These are phyloP conservation scores for Perkinsus olseni DNA, from an alignment of 169 alveolate species.

Conservation along the genomic window DNA sequence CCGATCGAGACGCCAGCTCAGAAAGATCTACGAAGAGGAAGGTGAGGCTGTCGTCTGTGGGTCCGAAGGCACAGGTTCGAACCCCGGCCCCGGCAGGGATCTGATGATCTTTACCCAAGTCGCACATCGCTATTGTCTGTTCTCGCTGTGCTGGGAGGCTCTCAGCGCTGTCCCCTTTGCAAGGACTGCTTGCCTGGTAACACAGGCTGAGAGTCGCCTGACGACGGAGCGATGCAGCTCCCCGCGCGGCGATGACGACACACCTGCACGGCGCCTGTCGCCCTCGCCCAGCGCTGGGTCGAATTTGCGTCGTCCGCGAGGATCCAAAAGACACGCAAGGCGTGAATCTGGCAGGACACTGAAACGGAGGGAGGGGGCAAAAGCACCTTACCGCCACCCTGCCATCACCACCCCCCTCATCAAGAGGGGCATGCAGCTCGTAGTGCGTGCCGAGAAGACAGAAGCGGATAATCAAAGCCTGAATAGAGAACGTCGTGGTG, in stretches of 20 bases:
- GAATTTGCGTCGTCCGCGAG: neutral
- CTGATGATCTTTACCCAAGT: too few species aligned
- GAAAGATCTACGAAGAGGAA: too few species aligned
- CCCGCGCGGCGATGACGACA: neutral
- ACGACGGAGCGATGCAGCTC: too few species aligned
- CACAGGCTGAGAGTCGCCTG: too few species aligned
- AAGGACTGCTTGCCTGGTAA: too few species aligned
- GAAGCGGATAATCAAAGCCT: neutral
- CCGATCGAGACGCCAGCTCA: neutral
- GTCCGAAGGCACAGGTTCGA: too few species aligned
- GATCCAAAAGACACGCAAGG: neutral
- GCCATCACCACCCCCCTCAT: neutral
- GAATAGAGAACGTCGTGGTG: neutral
- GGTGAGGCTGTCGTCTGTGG: too few species aligned
- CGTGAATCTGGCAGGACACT: neutral
- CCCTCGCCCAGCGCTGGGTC: neutral
- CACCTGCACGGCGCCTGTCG: neutral
- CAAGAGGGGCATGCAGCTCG: neutral
- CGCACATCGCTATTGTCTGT: too few species aligned
- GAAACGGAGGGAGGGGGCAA: neutral
- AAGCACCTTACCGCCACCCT: neutral
- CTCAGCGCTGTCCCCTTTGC: too few species aligned
- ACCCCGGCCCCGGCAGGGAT: too few species aligned
- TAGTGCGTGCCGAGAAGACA: neutral
- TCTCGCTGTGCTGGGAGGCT: too few species aligned